Evolutionary conservation across 176 grass and related monocot genomes (phyloP), one percentile per base, ranked within the genome.

Genomic region (Phyllostachys edulis): DNA sequence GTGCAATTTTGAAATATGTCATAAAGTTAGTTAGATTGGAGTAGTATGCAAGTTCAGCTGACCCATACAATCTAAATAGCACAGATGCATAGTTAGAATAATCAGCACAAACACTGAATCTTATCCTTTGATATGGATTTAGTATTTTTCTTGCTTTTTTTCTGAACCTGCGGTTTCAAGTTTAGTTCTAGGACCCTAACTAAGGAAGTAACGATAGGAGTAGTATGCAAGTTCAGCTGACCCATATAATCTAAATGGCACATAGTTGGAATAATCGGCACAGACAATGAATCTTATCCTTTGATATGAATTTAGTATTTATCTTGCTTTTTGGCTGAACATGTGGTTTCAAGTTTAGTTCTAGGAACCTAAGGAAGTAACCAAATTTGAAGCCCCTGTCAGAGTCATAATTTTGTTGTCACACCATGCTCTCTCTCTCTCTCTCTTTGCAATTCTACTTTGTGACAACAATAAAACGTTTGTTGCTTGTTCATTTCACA

Each of bases 401-500:
- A 67, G 21, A 20, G 59, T 66, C 45, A 38, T 63, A 78, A 78
- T 6, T 86, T 63, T 40, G 27, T 68, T 78, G 29, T 37, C 29
- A 18, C 21, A 47, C 34, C 37, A 42, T 86, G 66, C 37, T 69
- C 52, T 67, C 2, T 34, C 2, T 34, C 2, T 34, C 1, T 34
- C 2, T 34, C 65, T 9, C 6, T 81, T 71, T 67, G 68, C 47
- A 41, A 17, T 55, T 81, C 21, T 71, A 45, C 17, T 81, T 47
- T 61, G 40, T 7, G 1, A n/a, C 6, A 82, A 77, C 2, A 67
- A 23, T 71, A 61, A 67, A 73, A 6, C 65, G 7, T 68, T 78
- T 24, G 17, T 75, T 79, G 39, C 6, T 86, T 72, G 12, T 73
- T 87, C 46, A 56, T 61, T 86, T 76, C 36, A 60, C 85, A 98